Base-by-base conservation (phyloP, 2,329 filamentous ascomycete species). In the Colletotrichum sp. region DNA sequence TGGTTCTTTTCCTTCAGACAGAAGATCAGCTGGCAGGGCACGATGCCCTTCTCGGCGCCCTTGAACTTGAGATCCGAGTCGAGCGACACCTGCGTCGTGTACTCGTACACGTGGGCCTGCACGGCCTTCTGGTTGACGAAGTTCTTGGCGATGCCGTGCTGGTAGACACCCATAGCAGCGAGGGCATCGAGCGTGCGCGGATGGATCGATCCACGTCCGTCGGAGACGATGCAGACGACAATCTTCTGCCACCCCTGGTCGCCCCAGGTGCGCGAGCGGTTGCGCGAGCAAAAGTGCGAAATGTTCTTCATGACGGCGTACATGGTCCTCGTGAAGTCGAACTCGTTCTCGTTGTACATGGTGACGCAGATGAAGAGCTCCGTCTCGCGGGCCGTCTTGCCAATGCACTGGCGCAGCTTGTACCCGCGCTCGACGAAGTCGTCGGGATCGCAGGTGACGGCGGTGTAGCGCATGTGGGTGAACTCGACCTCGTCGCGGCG, bases 261-360 rank as follows among this genome's bases (percentile, higher is more conserved):
- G 52, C 97, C 98, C 97, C 97, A 99, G 0, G 96, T 99, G 75
- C 97, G 92, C 7, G 96, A 98, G 84, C 97, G 96, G 71, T 93
- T 94, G 69, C 97, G 93, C 24, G 94, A 95, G 88, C 97, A 99
- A 86, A 99, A 98, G 84, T 99, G 97, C 16, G 95, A 93, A 81
- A 99, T 96, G 84, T 99, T 99, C 84, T 98, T 96, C 95, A 99
- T 98, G 72, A 99, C 95, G 71, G 96, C 97, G 84, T 99, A 95
- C 96, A 99, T 99, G 1, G 97, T 99, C 63, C 97, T 92, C 8
- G 97, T 98, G 81, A 99, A 99, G 82, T 96, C 92, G 80, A 98
- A 95, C 83, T 99, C 97, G 85, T 98, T 95, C 86, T 99, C 97
- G 85, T 99, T 99, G 88, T 98, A 99, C 97, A 99, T 99, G 80